These are phyloP conservation scores for Fusarium torulosum DNA, from an alignment of 2,329 filamentous ascomycete genomes.

Conservation along the genomic window DNA sequence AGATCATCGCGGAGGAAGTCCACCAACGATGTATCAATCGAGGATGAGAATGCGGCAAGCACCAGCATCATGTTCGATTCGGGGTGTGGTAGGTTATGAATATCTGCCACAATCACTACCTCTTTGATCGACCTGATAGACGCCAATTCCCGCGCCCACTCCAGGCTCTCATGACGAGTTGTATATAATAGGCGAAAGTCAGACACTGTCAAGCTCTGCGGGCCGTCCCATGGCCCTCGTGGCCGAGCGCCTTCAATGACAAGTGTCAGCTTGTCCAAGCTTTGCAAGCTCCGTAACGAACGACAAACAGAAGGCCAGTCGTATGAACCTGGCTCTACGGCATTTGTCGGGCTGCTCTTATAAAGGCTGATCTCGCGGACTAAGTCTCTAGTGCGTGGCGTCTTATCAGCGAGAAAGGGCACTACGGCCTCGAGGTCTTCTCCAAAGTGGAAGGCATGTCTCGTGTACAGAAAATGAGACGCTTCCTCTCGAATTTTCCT, in stretches of 20 bases:
- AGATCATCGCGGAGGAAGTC: slow-evolving; percentile 61
- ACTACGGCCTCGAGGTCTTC: slow-evolving; percentile 70
- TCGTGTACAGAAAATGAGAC: slow-evolving; percentile 66
- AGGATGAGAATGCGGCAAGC: slow-evolving; percentile 71
- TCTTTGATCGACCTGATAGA: slow-evolving; percentile 62
- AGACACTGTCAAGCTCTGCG: slow-evolving; percentile 58
- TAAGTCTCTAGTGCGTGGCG: slow-evolving; percentile 59
- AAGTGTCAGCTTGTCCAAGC: slow-evolving; percentile 61
- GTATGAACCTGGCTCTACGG: slow-evolving; percentile 53
- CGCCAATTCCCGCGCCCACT: slow-evolving; percentile 69
- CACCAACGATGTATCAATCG: slow-evolving; percentile 67
- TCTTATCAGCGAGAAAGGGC: slow-evolving; percentile 70
- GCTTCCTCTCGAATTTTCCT: slow-evolving; percentile 67
- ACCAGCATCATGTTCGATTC: slow-evolving; percentile 67
- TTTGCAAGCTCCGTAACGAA: slow-evolving; percentile 56
- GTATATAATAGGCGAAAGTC: slow-evolving; percentile 62
- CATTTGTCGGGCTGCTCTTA: slow-evolving; percentile 65
- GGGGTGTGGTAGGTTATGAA: slow-evolving; percentile 66
- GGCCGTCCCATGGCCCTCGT: slow-evolving; percentile 62
- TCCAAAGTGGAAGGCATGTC: slow-evolving; percentile 70
- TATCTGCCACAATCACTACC: slow-evolving; percentile 65
- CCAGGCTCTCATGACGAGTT: slow-evolving; percentile 63
- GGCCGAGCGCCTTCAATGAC: slow-evolving; percentile 68
- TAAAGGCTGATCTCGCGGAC: slow-evolving; percentile 65
- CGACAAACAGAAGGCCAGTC: slow-evolving; percentile 68